phyloP scores from a whole-genome alignment of 768 basidiomycete genomes.

The Tricholoma bakamatsutake region DNA sequence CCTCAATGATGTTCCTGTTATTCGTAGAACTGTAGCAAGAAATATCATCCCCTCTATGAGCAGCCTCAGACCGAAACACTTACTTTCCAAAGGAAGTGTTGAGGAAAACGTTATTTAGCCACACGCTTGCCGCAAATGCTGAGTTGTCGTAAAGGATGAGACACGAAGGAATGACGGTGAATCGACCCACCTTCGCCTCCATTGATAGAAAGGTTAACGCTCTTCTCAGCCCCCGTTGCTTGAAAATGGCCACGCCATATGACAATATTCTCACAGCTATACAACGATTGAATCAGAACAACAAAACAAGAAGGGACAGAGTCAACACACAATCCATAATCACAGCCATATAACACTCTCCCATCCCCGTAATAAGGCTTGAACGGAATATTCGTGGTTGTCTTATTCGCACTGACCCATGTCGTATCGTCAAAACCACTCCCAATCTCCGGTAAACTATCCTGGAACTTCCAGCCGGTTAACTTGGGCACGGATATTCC shows the following conservation, averaged over 20 bases:
- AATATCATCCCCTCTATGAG: background rate
- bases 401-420: conserved; percentile 68
- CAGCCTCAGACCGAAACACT: conserved; percentile 13
- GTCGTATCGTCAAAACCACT: conserved; percentile 49
- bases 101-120: conserved; percentile 71
- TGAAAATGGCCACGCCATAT: conserved; percentile 81
- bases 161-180: background rate
- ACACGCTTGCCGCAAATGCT: conserved; percentile 82
- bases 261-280: conserved; percentile 76
- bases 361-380: conserved; percentile 72
- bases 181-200: conserved; percentile 59
- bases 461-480: conserved; percentile 65
- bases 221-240: conserved; percentile 52
- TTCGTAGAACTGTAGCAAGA: conserved; percentile 52
- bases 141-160: conserved; percentile 2
- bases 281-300: background rate
- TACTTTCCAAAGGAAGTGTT: conserved; percentile 73
- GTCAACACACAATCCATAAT: conserved; percentile 73
- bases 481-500: conserved; percentile 42
- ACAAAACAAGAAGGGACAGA: background rate
- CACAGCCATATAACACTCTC: conserved; percentile 76
- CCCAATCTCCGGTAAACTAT: conserved; percentile 70
- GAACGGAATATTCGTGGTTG: conserved; percentile 65
- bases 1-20: conserved; percentile 51
- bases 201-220: conserved; percentile 71